Evolutionary conservation across 108 stramenopile species (phyloP).

Genomic region (Schizochytrium sp.): DNA sequence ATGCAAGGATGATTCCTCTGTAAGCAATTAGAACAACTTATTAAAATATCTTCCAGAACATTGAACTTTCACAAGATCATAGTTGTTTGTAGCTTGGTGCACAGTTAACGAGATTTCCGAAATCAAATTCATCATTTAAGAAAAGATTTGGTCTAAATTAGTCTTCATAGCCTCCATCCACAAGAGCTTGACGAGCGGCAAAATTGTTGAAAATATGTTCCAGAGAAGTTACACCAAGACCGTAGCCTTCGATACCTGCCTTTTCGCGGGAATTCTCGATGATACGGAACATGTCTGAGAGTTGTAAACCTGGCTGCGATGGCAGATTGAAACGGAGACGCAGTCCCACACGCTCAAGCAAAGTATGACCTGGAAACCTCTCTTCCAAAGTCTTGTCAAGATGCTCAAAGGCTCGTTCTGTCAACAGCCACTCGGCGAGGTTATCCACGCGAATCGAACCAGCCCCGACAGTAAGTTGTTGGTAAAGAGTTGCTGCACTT

Average conservation of each 20-base stretch:
- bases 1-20: too few relatives aligned
- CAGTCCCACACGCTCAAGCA: constrained; percentile 63
- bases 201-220: constrained; percentile 77
- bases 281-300: constrained; percentile 65
- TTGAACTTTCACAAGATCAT: too few relatives aligned
- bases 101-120: too few relatives aligned
- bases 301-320: not conserved
- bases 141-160: not conserved
- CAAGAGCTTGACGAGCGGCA: constrained; percentile 44
- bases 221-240: constrained; percentile 71
- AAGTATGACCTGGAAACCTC: not conserved
- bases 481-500: not conserved
- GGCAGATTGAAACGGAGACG: constrained; percentile 67
- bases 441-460: not conserved
- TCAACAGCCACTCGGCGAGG: constrained; percentile 49
- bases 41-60: too few relatives aligned
- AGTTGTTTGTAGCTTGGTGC: too few relatives aligned
- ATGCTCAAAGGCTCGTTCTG: not conserved
- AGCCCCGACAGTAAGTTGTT: not conserved
- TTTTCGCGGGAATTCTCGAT: constrained; percentile 62
- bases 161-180: not conserved
- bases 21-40: too few relatives aligned
- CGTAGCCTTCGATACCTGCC: constrained; percentile 68
- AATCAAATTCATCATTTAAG: too few relatives aligned
- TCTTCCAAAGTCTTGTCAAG: not conserved